These are phyloP conservation scores for Cytospora leucostoma DNA, from an alignment of 2,329 filamentous ascomycete species.

Conservation along the genomic window DNA sequence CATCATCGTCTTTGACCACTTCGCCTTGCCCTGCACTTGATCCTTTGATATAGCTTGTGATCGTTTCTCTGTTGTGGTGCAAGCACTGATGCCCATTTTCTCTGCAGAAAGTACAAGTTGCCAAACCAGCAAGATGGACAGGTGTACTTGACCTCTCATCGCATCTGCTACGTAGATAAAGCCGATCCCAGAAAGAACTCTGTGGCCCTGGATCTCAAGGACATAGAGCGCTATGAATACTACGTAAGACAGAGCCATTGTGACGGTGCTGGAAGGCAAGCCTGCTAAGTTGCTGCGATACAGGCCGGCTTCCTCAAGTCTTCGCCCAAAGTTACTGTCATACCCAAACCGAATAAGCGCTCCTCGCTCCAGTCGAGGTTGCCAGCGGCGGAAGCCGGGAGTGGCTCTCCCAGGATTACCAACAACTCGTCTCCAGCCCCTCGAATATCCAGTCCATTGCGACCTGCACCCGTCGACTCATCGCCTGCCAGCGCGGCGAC, in stretches of 20 bases:
- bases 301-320: constrained; percentile 92
- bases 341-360: constrained; percentile 76
- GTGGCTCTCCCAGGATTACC: constrained; percentile 47
- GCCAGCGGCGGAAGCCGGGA: constrained; percentile 43
- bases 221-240: constrained; percentile 87
- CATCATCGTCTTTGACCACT: constrained; percentile 8
- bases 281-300: constrained; percentile 30
- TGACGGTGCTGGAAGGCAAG: not conserved
- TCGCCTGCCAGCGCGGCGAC: constrained; percentile 65
- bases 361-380: constrained; percentile 59
- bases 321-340: constrained; percentile 86
- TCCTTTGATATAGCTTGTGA: constrained; percentile 10
- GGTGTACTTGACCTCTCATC: constrained; percentile 93
- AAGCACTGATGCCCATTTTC: constrained; percentile 17
- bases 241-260: constrained; percentile 58
- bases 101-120: constrained; percentile 84
- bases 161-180: constrained; percentile 92
- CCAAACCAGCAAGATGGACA: constrained; percentile 93
- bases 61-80: not conserved
- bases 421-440: constrained; percentile 49
- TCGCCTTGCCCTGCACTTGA: constrained; percentile 25
- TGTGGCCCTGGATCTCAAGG: constrained; percentile 81
- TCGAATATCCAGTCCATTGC: constrained; percentile 45
- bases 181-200: constrained; percentile 82
- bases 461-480: constrained; percentile 48